A percentile compares a stretch with the other conserved stretches of the same genome.
Conservation (phyloP, 2,329 filamentous ascomycete species). For the Aspergillus fumigatiaffinis region DNA sequence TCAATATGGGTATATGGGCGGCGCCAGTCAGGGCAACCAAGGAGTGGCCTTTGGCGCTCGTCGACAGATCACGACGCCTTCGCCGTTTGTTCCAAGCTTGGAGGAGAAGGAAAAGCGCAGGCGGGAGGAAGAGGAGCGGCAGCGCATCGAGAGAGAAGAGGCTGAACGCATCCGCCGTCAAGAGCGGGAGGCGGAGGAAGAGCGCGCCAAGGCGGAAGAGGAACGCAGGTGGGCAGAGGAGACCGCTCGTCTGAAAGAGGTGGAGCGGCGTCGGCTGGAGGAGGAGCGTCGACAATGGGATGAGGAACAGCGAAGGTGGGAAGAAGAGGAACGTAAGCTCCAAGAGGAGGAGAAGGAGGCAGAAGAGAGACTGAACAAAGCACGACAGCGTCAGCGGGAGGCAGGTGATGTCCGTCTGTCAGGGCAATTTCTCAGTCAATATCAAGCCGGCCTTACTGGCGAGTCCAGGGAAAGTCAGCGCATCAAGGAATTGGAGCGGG, state of each 20-base stretch:
- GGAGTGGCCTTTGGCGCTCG: slow-evolving; percentile 89
- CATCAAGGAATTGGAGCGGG: slow-evolving; percentile 74
- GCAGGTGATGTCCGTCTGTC: slow-evolving; percentile 65
- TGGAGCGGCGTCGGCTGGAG: slow-evolving; percentile 32
- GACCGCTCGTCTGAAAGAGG: slow-evolving; percentile 47
- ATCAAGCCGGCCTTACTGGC: slow-evolving; percentile 65
- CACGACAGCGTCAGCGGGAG: slow-evolving; percentile 59
- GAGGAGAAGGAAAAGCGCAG: slow-evolving; percentile 76
- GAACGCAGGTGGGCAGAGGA: slow-evolving; percentile 47
- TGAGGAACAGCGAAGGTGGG: slow-evolving; percentile 65
- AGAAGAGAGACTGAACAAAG: slow-evolving; percentile 62
- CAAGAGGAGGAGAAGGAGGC: slow-evolving; percentile 69
- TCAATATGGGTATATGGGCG: slow-evolving; percentile 97
- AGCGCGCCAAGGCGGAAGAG: slow-evolving; percentile 42
- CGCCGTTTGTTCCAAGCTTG: slow-evolving; percentile 72
- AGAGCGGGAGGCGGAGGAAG: slow-evolving; percentile 50
- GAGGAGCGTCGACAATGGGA: slow-evolving; percentile 28
- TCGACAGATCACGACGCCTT: slow-evolving; percentile 83
- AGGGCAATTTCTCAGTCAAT: slow-evolving; percentile 83
- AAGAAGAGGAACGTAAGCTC: slow-evolving; percentile 68
- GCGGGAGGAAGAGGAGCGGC: slow-evolving; percentile 55
- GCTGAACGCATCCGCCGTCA: slow-evolving; percentile 46
- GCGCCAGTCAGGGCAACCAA: slow-evolving; percentile 91
- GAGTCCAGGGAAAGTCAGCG: slow-evolving; percentile 60
- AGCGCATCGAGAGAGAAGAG: slow-evolving; percentile 50